Evolutionary conservation across 306 rosid genomes (phyloP).

Genomic region (Canavalia ensiformis): DNA sequence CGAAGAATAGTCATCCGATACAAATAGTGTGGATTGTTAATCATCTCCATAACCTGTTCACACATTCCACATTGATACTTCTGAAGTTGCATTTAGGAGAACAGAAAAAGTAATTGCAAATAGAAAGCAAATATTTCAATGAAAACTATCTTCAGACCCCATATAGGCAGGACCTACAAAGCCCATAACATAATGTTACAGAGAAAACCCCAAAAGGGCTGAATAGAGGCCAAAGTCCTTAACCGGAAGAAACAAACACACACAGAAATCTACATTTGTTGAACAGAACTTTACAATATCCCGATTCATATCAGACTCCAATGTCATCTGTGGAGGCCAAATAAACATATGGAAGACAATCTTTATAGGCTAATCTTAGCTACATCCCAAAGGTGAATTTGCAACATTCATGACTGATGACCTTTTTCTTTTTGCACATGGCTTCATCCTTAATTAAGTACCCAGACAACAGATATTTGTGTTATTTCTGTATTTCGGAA

Average conservation of each 20-base stretch:
- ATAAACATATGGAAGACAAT: too few relatives aligned
- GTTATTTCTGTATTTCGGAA: background rate
- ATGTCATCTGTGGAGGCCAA: background rate
- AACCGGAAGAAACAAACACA: background rate
- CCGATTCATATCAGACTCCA: background rate
- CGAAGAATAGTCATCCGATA: conserved; percentile 95
- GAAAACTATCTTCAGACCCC: conserved; percentile 31
- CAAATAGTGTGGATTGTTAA: conserved; percentile 86
- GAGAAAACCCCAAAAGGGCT: background rate
- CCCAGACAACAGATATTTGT: background rate
- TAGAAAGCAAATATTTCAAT: conserved; percentile 35
- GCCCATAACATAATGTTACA: background rate
- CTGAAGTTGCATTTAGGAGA: conserved; percentile 31
- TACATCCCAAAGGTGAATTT: conserved; percentile 27
- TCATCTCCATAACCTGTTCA: conserved; percentile 90
- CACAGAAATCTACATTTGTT: background rate
- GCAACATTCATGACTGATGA: background rate
- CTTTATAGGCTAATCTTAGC: background rate
- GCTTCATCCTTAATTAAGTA: conserved; percentile 29
- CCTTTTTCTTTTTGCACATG: background rate
- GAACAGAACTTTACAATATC: background rate
- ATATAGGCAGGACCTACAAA: conserved; percentile 5
- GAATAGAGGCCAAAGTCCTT: conserved; percentile 3
- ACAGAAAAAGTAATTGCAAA: background rate
- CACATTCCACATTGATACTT: conserved; percentile 24